Evolutionary conservation across 108 stramenopile species (phyloP), one percentile per base, ranked within the genome.

Genomic region (Schizochytrium sp.): DNA sequence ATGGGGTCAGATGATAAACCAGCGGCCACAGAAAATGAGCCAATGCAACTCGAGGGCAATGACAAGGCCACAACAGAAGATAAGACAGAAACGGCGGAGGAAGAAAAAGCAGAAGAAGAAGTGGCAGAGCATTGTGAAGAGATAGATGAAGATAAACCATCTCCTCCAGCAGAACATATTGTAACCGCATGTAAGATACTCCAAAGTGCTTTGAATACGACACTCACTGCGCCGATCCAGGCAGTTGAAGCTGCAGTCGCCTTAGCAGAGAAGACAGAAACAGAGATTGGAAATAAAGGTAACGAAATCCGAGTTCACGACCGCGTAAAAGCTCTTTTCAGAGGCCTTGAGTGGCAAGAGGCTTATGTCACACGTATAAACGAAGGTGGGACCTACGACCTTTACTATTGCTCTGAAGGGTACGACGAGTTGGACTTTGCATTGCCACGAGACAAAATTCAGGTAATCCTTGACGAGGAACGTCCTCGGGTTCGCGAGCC

Each of bases 391-490:
- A 83, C 76, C 17, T 83, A 19, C 28, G 76, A 83, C 1, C 45
- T 83, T 47, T 2, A 53, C 28, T 83, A 55, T 42, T 28, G 28
- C 28, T 28, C 28, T 28, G 76, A 83, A 28, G 47, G 28, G 17
- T 47, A 83, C 28, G 76, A 83, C 76, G 76, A 83, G 47, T n/a
- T 83, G 2, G 76, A 55, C 3, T 83, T 83, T 42, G 76, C 76
- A 5, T 10, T 83, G 2, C 50, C 76, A 10, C 47, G 76, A 83
- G 47, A 46, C 50, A 83, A 8, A 38, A 38, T 69, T 7, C 1
- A 69, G 64, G 64, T 44, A 13, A 38, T 69, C 2, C 15, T 44
- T 7, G 12, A 1, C 64, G 2, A 69, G 28, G 28, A 28, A 28
- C 28, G 28, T 28, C 28, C 19, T 38, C 64, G 64, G 42, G 15